Conservation (phyloP, 768 basidiomycete species). For the Hysterangium stoloniferum region DNA sequence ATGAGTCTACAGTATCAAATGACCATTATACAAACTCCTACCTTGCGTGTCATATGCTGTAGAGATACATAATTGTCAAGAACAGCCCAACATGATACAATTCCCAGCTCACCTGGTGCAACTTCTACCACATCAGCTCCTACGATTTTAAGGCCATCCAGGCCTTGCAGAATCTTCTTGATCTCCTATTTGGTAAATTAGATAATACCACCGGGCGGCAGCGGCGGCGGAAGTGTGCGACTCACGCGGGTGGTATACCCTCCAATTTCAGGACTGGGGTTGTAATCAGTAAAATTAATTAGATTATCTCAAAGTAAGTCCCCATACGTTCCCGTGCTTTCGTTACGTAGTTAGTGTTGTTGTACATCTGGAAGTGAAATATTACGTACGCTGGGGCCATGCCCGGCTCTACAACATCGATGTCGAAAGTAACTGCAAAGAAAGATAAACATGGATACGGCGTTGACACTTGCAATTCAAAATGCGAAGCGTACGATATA, state of each 20-base stretch:
- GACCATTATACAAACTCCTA: neutral
- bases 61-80: neutral
- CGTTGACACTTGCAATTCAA: conserved; percentile 46
- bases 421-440: conserved; percentile 19
- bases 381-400: conserved; percentile 17
- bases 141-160: conserved; percentile 29
- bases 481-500: conserved; percentile 36
- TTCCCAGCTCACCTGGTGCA: conserved; percentile 19
- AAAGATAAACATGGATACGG: neutral
- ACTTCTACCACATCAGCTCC: conserved; percentile 29
- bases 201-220: too few species aligned
- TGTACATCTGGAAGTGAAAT: neutral
- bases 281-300: conserved; percentile 9
- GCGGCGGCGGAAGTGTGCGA: too few species aligned
- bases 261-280: conserved; percentile 27
- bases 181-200: conserved; percentile 18
- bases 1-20: too few species aligned
- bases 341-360: neutral
- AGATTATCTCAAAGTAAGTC: neutral
- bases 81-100: neutral
- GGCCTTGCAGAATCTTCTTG: conserved; percentile 29
- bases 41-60: neutral
- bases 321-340: conserved; percentile 47
- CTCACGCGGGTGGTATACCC: conserved; percentile 23
- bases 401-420: conserved; percentile 20